Conservation (phyloP, 2,329 filamentous ascomycete genomes). For the Colletotrichum musae region DNA sequence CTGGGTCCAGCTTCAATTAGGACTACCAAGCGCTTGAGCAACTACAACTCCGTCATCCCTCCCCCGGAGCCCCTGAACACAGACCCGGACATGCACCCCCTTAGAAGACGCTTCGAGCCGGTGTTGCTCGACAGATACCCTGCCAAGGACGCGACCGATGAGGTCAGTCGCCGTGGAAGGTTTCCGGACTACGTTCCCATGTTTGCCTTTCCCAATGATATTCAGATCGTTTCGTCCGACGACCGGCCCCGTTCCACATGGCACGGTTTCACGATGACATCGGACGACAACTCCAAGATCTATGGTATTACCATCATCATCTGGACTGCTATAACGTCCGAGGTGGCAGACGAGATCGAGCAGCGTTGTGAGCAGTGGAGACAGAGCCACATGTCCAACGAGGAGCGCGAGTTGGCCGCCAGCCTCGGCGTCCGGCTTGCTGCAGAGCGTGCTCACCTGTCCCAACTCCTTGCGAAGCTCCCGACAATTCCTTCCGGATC, state of each 20-base stretch:
- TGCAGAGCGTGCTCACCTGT: constrained; percentile 89
- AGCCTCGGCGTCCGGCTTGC: constrained; percentile 92
- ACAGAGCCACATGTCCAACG: constrained; percentile 88
- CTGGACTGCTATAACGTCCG: constrained; percentile 88
- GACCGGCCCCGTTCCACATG: constrained; percentile 95
- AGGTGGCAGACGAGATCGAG: constrained; percentile 87
- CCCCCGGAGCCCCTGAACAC: constrained; percentile 90
- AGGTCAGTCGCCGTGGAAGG: constrained; percentile 82
- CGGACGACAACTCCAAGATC: constrained; percentile 89
- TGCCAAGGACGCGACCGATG: constrained; percentile 84
- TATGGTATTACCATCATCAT: constrained; percentile 93
- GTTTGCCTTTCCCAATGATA: constrained; percentile 99
- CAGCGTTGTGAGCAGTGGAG: constrained; percentile 87
- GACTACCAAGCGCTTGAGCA: constrained; percentile 90
- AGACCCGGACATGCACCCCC: constrained; percentile 93
- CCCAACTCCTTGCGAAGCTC: constrained; percentile 86
- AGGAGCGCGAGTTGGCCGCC: constrained; percentile 91
- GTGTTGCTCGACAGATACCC: constrained; percentile 97
- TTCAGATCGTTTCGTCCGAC: constrained; percentile 95
- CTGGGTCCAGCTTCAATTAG: constrained; percentile 70
- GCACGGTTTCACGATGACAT: constrained; percentile 99
- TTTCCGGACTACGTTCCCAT: constrained; percentile 99
- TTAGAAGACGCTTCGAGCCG: constrained; percentile 94
- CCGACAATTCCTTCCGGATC: constrained; percentile 87
- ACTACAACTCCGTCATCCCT: constrained; percentile 98